Evolutionary conservation across 169 alveolate genomes (phyloP).

Genomic region (Cryptosporidium viatorum): DNA sequence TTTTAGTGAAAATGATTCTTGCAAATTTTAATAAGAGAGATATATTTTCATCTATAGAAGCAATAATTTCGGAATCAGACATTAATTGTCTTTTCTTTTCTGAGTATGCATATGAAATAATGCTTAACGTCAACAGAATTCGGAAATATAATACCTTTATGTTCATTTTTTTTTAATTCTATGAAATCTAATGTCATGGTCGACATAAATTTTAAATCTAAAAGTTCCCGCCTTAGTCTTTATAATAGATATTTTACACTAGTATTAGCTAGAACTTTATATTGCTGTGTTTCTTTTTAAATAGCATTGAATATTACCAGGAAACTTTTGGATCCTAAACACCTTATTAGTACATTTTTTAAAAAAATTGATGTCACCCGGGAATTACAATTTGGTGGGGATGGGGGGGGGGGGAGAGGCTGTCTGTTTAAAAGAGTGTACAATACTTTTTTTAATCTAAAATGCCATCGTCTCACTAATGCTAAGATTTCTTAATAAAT

Average conservation of each 20-base stretch:
- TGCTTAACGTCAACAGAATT: not conserved
- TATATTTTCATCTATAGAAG: slow-evolving; percentile 20
- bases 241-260: not conserved
- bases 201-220: slow-evolving; percentile 1
- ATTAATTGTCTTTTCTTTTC: slow-evolving; percentile 37
- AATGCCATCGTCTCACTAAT: not conserved
- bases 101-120: not conserved
- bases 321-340: not conserved
- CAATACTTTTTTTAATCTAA: no score
- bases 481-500: not conserved
- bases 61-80: slow-evolving; percentile 41
- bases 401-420: not conserved
- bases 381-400: not conserved
- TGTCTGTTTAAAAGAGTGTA: not conserved
- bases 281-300: not conserved
- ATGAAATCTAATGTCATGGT: not conserved
- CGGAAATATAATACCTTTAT: not conserved
- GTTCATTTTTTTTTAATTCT: slow-evolving; percentile 1
- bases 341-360: not conserved
- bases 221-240: slow-evolving; percentile 29
- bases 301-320: not conserved
- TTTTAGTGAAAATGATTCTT: not conserved
- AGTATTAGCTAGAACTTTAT: not conserved
- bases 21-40: slow-evolving; percentile 6
- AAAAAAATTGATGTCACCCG: not conserved